Evolutionary conservation across 2,329 filamentous ascomycete species (phyloP).

Genomic region (Arthrobotrys entomopaga): DNA sequence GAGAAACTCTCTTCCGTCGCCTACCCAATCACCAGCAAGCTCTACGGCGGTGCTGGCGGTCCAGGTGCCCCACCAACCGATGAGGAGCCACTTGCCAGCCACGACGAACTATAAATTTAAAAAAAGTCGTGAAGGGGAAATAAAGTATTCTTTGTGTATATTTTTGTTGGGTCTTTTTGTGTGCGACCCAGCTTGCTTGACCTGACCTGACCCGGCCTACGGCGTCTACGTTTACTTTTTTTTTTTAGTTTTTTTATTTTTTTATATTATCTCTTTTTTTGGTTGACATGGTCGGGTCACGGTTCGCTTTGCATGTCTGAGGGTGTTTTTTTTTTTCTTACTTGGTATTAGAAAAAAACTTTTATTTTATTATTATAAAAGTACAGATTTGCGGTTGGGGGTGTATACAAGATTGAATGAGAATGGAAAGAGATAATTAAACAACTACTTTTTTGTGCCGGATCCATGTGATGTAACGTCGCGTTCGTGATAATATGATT

Average conservation of each 20-base stretch:
- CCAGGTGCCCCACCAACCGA: slow-evolving; percentile 67
- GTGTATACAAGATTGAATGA: too few species aligned
- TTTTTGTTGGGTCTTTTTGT: slow-evolving; percentile 12
- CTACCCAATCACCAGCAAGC: slow-evolving; percentile 98
- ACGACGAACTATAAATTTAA: slow-evolving; percentile 80
- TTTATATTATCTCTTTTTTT: slow-evolving; percentile 2
- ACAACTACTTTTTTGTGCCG: too few species aligned
- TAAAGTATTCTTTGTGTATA: slow-evolving; percentile 49
- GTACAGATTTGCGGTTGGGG: too few species aligned
- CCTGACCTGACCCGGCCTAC: not conserved
- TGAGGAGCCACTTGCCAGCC: slow-evolving; percentile 75
- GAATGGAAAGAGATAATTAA: too few species aligned
- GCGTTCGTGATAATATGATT: too few species aligned
- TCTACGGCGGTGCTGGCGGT: slow-evolving; percentile 78
- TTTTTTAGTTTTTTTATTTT: not conserved
- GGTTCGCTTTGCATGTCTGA: too few species aligned
- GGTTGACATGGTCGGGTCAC: slow-evolving; percentile 1
- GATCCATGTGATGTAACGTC: too few species aligned
- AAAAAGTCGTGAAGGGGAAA: not conserved
- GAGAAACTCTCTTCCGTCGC: slow-evolving; percentile 97
- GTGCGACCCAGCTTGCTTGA: not conserved
- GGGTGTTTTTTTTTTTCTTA: too few species aligned
- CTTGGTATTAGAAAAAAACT: too few species aligned
- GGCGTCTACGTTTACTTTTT: not conserved
- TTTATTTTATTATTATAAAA: too few species aligned